Percentiles rank a stretch among this genome's conserved stretches.
These are phyloP conservation scores for Alnus glutinosa DNA, from an alignment of 306 rosid species.

Conservation along the genomic window DNA sequence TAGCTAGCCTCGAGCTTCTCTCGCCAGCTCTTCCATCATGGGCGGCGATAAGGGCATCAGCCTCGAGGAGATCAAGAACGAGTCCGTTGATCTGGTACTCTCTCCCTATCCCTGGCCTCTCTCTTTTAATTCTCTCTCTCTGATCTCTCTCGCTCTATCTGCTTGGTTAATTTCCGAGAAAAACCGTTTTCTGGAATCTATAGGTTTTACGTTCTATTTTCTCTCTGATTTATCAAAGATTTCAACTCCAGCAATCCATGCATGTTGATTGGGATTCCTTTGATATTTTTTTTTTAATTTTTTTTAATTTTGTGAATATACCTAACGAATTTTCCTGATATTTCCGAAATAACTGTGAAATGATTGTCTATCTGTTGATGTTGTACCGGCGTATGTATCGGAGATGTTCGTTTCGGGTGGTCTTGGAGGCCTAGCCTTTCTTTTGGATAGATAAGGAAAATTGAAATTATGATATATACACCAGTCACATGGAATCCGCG, in stretches of 20 bases:
- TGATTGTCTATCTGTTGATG: neutral
- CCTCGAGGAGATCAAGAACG: slow-evolving; percentile 91
- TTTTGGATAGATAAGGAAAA: neutral
- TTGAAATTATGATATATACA: no score
- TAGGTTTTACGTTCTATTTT: neutral
- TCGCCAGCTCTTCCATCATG: slow-evolving; percentile 34
- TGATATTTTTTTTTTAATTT: neutral
- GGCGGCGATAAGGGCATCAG: slow-evolving; percentile 55
- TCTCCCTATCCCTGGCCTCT: neutral
- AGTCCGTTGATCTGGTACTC: slow-evolving; percentile 84
- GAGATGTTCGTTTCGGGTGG: neutral
- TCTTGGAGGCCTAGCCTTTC: neutral
- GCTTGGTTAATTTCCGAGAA: slow-evolving; percentile 21
- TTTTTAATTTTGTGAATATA: neutral
- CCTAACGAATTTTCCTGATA: no score
- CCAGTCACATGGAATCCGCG: slow-evolving; percentile 41
- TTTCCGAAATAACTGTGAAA: neutral
- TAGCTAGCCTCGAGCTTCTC: neutral
- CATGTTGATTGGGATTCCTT: neutral
- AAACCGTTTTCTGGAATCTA: neutral
- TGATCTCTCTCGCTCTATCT: neutral
- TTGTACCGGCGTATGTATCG: neutral
- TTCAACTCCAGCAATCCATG: neutral
- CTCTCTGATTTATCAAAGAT: neutral
- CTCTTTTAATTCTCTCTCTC: neutral